phyloP scores from a whole-genome alignment of 2,329 filamentous ascomycete genomes.

The Microdochium paspali region DNA sequence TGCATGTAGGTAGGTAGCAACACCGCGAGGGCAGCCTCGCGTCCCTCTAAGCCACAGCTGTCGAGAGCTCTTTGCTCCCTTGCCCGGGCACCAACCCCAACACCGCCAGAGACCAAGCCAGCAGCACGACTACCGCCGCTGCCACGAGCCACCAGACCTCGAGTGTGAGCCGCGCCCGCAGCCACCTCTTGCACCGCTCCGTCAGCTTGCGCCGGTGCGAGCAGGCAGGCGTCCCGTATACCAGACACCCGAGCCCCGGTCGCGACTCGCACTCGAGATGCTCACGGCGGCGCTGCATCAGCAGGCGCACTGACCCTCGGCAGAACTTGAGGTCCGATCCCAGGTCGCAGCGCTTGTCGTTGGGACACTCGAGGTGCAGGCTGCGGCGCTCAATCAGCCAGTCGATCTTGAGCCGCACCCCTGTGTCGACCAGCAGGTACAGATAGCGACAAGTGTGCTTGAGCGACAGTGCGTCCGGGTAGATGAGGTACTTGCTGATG shows the following conservation, averaged over 20 bases:
- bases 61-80: no score
- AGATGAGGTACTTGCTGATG: conserved; percentile 50
- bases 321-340: conserved; percentile 52
- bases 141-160: conserved; percentile 41
- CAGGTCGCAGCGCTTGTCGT: conserved; percentile 45
- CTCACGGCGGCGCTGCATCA: conserved; percentile 50
- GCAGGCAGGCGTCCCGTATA: conserved; percentile 40
- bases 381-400: conserved; percentile 59
- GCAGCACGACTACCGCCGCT: conserved; percentile 27
- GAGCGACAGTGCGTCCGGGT: conserved; percentile 61
- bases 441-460: conserved; percentile 59
- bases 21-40: no score
- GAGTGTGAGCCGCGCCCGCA: conserved; percentile 31
- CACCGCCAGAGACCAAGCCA: conserved; percentile 19
- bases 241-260: conserved; percentile 45
- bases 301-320: conserved; percentile 46
- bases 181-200: conserved; percentile 37
- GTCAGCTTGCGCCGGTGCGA: conserved; percentile 28
- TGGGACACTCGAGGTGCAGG: conserved; percentile 57
- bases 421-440: conserved; percentile 55
- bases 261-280: conserved; percentile 52
- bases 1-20: no score
- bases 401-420: conserved; percentile 54
- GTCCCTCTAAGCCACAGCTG: no score
- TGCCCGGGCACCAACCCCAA: not conserved